Base-by-base conservation (phyloP, 257 asterid species). In the Craterostigma plantagineum region DNA sequence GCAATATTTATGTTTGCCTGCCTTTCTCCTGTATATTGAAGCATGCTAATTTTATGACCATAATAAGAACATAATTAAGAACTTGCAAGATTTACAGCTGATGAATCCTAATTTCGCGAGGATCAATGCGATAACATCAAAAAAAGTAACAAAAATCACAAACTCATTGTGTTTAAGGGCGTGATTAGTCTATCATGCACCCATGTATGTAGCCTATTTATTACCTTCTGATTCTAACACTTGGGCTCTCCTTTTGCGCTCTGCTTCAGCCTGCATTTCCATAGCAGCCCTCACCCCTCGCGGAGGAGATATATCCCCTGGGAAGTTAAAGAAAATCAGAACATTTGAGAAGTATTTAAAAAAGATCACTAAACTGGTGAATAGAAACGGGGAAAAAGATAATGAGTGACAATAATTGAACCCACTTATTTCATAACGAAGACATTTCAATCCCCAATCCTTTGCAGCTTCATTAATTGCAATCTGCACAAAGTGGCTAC, bases 201-300 rank as follows among this genome's bases (percentile, higher is more conserved):
- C n/a, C n/a, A n/a, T n/a, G n/a, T n/a, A n/a, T 9, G 17, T 34
- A 37, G 42, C 9, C 14, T 10, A n/a, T n/a, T n/a, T n/a, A n/a
- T 41, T 46, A 72, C 92, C 92, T 76, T 79, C 90, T 38, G 90
- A 73, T 59, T 70, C 82, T 54, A 79, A 50, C 54, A 79, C 57
- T 61, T 70, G 90, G 35, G 92, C 92, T 55, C 92, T 65, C 66
- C 56, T 72, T 61, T 61, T 79, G 11, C 92, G 90, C 58, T 79
- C 92, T 30, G 90, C 90, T 62, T 79, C 92, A 10, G 82, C 92
- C 58, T 79, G 92, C 81, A 79, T 72, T 62, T 75, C 90, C 90
- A 79, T 79, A 16, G 82, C 90, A 9, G 68, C 90, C 71, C 60
- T 72, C 36, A 79, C 72, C n/a, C 77, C 86, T 37, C 70, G 74